These are phyloP conservation scores for Gnomoniopsis smithogilvyi DNA, from an alignment of 2,329 filamentous ascomycete genomes.

Conservation along the genomic window DNA sequence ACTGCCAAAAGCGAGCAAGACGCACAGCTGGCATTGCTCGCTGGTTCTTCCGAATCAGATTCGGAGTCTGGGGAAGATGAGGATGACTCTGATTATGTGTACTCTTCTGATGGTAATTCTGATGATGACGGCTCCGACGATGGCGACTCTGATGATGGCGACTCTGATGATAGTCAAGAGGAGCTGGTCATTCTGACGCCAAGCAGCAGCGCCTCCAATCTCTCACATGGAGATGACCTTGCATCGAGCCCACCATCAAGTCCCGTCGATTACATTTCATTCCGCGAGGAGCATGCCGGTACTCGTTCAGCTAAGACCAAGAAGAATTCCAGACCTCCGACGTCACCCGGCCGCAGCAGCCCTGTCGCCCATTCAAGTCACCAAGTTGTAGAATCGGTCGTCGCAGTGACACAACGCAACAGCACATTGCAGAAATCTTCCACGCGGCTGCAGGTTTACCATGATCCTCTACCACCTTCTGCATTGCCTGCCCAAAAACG, in stretches of 20 bases:
- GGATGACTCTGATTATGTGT: no score
- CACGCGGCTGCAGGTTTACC: background rate
- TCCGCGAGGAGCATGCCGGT: no score
- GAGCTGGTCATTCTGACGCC: background rate
- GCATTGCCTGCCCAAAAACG: background rate
- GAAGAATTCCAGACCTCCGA: no score
- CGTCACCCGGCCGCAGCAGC: background rate
- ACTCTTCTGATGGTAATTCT: background rate
- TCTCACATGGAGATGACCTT: background rate
- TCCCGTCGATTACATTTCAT: no score
- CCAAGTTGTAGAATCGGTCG: background rate
- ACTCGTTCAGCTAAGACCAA: no score
- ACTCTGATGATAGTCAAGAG: background rate
- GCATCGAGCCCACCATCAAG: background rate
- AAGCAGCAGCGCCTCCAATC: background rate
- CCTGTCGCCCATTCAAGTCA: background rate
- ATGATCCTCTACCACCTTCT: background rate
- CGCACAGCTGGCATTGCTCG: background rate
- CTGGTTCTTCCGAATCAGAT: background rate
- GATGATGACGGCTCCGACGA: background rate
- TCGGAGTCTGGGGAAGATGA: background rate
- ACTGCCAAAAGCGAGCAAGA: background rate
- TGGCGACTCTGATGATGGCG: background rate
- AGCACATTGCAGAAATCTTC: background rate
- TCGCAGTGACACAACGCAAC: background rate